Evolutionary conservation across 129 eudicot species (phyloP).

Genomic region (Smallanthus sonchifolius): DNA sequence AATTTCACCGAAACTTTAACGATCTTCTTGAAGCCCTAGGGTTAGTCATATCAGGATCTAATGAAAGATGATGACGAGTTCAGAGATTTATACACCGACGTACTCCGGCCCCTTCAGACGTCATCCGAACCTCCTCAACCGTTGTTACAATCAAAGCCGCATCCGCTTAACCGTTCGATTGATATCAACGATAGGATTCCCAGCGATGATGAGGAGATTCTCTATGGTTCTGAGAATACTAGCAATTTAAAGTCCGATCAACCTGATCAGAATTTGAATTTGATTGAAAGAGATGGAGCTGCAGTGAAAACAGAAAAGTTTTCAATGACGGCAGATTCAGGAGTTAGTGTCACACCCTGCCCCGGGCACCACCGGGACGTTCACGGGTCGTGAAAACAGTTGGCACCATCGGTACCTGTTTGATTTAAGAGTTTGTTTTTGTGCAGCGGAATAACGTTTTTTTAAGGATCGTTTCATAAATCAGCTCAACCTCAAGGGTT

Average conservation of each 20-base stretch:
- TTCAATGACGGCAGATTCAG: constrained; percentile 14
- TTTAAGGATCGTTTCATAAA: too few relatives aligned
- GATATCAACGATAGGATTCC: constrained; percentile 46
- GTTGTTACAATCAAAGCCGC: constrained; percentile 8
- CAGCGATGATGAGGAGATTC: constrained; percentile 59
- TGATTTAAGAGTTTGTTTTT: too few relatives aligned
- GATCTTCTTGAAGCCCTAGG: constrained; percentile 14
- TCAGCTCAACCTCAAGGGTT: too few relatives aligned
- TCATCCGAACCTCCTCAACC: constrained; percentile 18
- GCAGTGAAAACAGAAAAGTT: background rate
- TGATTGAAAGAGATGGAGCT: constrained; percentile 17
- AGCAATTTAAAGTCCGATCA: constrained; percentile 18
- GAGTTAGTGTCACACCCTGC: constrained; percentile 61
- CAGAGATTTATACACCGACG: constrained; percentile 98
- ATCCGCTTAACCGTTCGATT: constrained; percentile 40
- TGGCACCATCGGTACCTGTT: too few relatives aligned
- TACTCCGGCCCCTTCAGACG: constrained; percentile 52
- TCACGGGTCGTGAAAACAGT: too few relatives aligned
- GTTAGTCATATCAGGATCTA: constrained; percentile 17
- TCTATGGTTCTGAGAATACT: constrained; percentile 26
- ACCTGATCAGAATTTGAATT: constrained; percentile 24
- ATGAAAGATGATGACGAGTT: constrained; percentile 99
- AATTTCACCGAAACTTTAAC: background rate
- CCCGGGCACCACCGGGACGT: too few relatives aligned
- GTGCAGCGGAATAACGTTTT: too few relatives aligned